Conservation (phyloP, 83 land plant species). For the Picea abies region DNA sequence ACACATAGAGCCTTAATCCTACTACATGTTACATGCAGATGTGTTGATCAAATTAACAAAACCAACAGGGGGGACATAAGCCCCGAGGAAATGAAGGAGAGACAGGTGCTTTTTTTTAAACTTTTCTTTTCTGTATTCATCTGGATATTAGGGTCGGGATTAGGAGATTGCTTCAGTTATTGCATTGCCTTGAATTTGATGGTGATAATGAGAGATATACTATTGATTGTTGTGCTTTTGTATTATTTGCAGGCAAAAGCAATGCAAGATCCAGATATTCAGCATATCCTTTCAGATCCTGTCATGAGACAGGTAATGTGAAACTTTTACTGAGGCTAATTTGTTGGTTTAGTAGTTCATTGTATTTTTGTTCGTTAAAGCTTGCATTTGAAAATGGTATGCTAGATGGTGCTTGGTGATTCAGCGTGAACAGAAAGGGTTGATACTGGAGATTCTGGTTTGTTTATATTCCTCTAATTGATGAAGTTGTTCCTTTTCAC, state of each 20-base stretch:
- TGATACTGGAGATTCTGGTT: neutral
- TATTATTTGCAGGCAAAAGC: constrained; percentile 73
- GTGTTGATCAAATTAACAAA: constrained; percentile 89
- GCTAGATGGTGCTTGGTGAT: neutral
- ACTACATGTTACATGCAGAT: constrained; percentile 51
- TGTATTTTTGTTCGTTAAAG: too few relatives aligned
- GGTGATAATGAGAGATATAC: neutral
- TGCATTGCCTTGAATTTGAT: too few relatives aligned
- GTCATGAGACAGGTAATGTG: constrained; percentile 93
- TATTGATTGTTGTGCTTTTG: neutral
- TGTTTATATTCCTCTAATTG: neutral
- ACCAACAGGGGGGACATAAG: constrained; percentile 92
- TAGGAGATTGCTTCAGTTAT: too few relatives aligned
- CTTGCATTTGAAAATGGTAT: neutral
- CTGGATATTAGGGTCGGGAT: too few relatives aligned
- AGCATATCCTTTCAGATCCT: constrained; percentile 93
- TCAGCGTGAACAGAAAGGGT: neutral
- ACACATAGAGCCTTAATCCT: neutral
- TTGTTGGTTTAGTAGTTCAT: too few relatives aligned
- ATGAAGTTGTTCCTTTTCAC: constrained; percentile 1
- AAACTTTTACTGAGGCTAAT: neutral
- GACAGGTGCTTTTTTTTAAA: constrained; percentile 70
- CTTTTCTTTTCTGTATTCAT: neutral
- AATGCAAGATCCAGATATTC: constrained; percentile 99
- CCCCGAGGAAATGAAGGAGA: constrained; percentile 95